A percentile compares a stretch with the other conserved stretches of the same genome.
Conservation (phyloP, 2,329 filamentous ascomycete species). For the Ophiostoma novo-ulmi region DNA sequence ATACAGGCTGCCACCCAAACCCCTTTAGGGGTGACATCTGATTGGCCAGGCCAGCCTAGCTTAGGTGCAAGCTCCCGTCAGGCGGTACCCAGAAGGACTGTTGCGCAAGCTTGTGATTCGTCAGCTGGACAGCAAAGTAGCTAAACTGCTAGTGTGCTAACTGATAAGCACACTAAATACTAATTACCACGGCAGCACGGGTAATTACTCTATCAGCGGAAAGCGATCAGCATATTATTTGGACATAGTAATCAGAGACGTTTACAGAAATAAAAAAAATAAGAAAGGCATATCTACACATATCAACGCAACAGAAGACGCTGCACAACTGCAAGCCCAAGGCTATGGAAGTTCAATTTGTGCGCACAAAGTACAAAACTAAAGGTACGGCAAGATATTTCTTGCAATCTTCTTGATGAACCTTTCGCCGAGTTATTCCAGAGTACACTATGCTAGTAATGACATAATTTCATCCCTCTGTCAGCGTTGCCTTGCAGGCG, state of each 20-base stretch:
- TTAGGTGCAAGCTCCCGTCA: conserved; percentile 13
- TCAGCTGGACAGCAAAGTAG: conserved; percentile 12
- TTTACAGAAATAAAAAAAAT: no score
- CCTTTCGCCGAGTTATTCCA: background rate
- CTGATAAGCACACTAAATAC: no score
- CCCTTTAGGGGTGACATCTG: conserved; percentile 13
- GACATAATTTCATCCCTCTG: background rate
- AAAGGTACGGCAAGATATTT: background rate
- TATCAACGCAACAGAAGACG: background rate
- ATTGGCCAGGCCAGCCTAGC: conserved; percentile 15
- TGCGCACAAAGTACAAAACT: background rate
- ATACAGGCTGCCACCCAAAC: conserved; percentile 15
- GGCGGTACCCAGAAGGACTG: conserved; percentile 6
- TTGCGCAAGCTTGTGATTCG: conserved; percentile 20
- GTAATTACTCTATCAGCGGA: no score
- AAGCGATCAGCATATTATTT: background rate
- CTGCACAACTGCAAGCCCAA: background rate
- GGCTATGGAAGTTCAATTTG: background rate
- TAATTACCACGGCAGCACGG: no score
- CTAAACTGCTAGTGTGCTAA: background rate
- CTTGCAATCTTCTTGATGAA: background rate
- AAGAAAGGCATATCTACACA: background rate
- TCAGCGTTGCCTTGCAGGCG: background rate
- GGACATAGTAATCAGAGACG: background rate
- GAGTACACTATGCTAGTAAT: background rate